These are phyloP conservation scores for Lipomyces sp. DNA, from an alignment of 805 yeast genomes.

Conservation along the genomic window DNA sequence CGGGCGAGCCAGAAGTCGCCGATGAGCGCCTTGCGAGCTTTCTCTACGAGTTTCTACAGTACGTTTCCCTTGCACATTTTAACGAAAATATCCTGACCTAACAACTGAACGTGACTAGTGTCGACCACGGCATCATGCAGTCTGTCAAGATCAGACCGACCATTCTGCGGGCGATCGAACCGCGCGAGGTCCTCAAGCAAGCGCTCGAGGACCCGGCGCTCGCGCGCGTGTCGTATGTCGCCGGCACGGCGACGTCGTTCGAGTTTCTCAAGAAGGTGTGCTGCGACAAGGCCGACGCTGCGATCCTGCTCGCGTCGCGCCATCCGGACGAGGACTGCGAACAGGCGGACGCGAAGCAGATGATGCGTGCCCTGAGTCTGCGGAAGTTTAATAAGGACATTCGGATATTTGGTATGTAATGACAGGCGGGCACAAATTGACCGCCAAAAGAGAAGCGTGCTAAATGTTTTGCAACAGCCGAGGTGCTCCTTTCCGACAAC, in stretches of 20 bases:
- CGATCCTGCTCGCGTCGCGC: constrained; percentile 14
- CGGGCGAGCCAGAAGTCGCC: constrained; percentile 11
- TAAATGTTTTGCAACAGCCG: background rate
- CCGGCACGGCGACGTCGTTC: constrained; percentile 14
- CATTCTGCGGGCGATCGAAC: constrained; percentile 11
- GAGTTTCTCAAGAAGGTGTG: constrained; percentile 6
- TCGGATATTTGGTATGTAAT: constrained; percentile 11
- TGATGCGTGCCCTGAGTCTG: constrained; percentile 17
- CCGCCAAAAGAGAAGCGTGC: no score
- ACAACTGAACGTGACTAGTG: background rate
- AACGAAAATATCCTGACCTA: background rate
- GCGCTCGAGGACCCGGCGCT: constrained; percentile 5
- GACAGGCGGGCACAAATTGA: no score
- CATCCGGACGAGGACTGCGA: constrained; percentile 2
- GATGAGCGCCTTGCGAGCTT: constrained; percentile 14
- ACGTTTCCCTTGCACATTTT: background rate
- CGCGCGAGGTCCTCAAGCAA: constrained; percentile 3
- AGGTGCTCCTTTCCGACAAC: constrained; percentile 16
- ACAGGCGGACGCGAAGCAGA: constrained; percentile 18
- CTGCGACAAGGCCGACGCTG: constrained; percentile 10
- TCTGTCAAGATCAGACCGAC: constrained; percentile 10
- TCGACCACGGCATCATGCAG: constrained; percentile 20
- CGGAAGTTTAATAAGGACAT: constrained; percentile 10
- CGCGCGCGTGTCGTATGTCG: constrained; percentile 11
- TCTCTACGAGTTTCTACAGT: constrained; percentile 14